A percentile compares a stretch with the other conserved stretches of the same genome.
Conservation (phyloP, 2,329 filamentous ascomycete species). For the Achaetomium macrosporum region DNA sequence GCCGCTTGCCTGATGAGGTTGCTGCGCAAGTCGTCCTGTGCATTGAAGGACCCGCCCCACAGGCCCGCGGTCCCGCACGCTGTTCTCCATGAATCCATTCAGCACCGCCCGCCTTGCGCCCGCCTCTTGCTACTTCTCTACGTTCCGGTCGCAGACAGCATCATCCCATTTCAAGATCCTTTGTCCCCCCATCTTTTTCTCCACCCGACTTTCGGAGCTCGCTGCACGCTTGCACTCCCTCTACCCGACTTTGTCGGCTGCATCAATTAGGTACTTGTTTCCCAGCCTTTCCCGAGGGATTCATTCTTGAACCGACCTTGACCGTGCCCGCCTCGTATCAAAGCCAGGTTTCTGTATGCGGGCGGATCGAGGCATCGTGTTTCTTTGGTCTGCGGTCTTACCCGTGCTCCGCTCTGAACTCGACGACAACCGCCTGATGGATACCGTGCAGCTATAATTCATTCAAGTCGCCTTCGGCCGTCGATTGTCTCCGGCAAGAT, state of each 20-base stretch:
- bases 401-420: conserved; percentile 12
- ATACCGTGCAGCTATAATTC: conserved; percentile 18
- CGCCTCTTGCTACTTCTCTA: background rate
- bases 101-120: conserved; percentile 6
- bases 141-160: conserved; percentile 2
- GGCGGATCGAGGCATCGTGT: background rate
- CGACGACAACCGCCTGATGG: conserved; percentile 22
- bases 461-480: conserved; percentile 16
- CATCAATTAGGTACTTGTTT: conserved; percentile 12
- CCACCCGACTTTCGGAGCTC: conserved; percentile 17
- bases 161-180: conserved; percentile 11
- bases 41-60: conserved; percentile 10
- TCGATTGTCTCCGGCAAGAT: conserved; percentile 19
- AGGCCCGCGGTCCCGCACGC: background rate
- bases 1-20: background rate
- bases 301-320: conserved; percentile 6
- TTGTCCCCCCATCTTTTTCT: conserved; percentile 15
- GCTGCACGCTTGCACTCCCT: conserved; percentile 2
- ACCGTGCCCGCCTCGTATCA: background rate
- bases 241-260: conserved; percentile 10
- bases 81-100: background rate
- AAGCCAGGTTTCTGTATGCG: background rate
- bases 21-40: background rate
- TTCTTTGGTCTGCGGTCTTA: conserved; percentile 1
- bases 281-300: conserved; percentile 12